phyloP scores from a whole-genome alignment of 495 filamentous ascomycete species.

The Neurospora sp. region DNA sequence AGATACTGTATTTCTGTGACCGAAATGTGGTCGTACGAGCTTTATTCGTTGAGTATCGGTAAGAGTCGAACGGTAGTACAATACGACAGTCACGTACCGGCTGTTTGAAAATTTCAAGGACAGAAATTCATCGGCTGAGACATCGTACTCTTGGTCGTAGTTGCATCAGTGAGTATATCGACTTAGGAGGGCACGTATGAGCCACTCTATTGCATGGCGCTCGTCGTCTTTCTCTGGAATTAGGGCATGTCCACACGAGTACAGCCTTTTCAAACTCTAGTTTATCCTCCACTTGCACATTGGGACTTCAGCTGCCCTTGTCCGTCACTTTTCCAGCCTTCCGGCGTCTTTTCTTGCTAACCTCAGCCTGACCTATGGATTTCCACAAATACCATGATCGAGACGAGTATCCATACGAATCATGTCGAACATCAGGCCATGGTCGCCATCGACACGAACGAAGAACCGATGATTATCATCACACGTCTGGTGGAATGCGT shows the following conservation, averaged over 20 bases:
- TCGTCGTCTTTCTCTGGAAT: neutral
- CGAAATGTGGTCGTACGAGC: neutral
- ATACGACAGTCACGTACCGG: neutral
- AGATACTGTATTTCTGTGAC: neutral
- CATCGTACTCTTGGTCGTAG: neutral
- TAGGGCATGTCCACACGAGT: neutral
- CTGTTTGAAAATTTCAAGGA: neutral
- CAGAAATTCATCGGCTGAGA: neutral
- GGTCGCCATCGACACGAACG: neutral
- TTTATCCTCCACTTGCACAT: neutral
- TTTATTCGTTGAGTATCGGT: neutral
- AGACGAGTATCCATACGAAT: neutral
- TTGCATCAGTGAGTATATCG: neutral
- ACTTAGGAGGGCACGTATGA: neutral
- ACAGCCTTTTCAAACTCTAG: neutral
- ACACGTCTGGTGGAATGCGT: neutral
- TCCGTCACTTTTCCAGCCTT: neutral
- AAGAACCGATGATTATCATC: neutral
- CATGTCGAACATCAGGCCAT: neutral
- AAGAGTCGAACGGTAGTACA: neutral
- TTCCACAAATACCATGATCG: neutral
- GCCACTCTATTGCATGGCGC: neutral
- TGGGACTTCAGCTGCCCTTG: neutral
- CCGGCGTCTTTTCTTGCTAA: neutral
- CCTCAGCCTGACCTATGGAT: neutral